phyloP scores from a whole-genome alignment of 2,329 filamentous ascomycete genomes.

The Botrytis tulipae region DNA sequence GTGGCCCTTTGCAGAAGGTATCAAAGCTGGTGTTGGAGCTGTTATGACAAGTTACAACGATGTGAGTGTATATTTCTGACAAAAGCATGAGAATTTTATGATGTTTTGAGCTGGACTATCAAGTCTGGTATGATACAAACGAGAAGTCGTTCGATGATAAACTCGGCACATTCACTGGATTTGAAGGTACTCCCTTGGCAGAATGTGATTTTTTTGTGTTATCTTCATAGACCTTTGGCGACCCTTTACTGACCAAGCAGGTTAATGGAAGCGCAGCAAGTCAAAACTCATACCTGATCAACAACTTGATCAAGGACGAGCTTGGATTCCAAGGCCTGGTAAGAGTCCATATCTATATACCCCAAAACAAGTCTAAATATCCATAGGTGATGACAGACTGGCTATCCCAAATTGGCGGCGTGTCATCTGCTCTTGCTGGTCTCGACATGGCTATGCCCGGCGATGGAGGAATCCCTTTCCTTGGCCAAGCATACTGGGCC shows the following conservation, averaged over 20 bases:
- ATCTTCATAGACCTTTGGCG: neutral
- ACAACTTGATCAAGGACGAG: constrained; percentile 70
- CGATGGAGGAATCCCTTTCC: constrained; percentile 51
- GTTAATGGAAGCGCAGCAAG: constrained; percentile 63
- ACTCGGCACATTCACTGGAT: neutral
- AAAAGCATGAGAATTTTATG: neutral
- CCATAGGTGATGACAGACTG: constrained; percentile 67
- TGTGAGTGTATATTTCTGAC: constrained; percentile 23
- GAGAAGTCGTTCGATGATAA: neutral
- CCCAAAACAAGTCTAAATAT: constrained; percentile 11
- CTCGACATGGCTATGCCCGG: constrained; percentile 72
- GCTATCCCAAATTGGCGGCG: constrained; percentile 59
- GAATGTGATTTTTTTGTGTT: neutral
- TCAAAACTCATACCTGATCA: constrained; percentile 67
- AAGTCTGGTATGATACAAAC: neutral
- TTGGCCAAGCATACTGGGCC: constrained; percentile 54
- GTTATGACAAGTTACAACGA: constrained; percentile 84
- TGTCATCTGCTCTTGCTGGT: constrained; percentile 59
- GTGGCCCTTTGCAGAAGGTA: constrained; percentile 54
- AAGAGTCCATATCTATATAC: constrained; percentile 1
- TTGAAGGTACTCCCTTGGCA: neutral
- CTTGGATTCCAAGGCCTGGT: constrained; percentile 64
- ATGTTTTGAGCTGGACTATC: neutral
- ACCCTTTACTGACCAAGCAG: constrained; percentile 3
- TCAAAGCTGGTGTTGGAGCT: constrained; percentile 73